Base-by-base conservation (phyloP, 2,329 filamentous ascomycete species). In the Alternaria brassicae region DNA sequence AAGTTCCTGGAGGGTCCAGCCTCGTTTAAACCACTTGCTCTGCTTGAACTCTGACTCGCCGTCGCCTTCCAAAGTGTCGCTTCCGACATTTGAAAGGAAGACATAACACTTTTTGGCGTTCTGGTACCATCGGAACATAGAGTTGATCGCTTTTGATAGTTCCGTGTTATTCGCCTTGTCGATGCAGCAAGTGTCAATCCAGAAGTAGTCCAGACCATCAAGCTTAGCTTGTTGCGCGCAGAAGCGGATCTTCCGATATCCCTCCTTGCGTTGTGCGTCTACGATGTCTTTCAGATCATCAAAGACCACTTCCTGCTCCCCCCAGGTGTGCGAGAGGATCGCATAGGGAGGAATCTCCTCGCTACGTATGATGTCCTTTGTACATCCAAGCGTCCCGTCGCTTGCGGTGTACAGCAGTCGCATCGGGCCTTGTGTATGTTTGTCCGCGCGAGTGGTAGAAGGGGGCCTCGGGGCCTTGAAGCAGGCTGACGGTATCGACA, bases 1-100 rank as follows among this genome's bases (percentile, higher is more conserved):
- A 15, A 68, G 63, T 9, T 69, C 65, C 8, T 68, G 66, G 0
- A 70, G 53, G 0, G 67, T 68, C 67, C 65, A 70, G 27, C 65
- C 65, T 59, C 62, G 50, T 0, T 39, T 65, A 13, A 68, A 68
- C 63, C 65, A 69, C 23, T 57, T 62, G 40, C 65, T 68, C 15
- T 12, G 5, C 6, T 2, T 27, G 9, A 69, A 67, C 0, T 56
- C 54, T 7, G 12, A 3, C 6, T 27, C 12, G 4, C 34, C 7
- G 2, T 37, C 15, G 0, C n/a, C 45, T 12, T 21, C n/a, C 0
- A n/a, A 23, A 23, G 36, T 4, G 2, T 30, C 32, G 2, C 15
- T 7, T 2, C 41, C 25, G 6, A 69, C 54, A 21, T 69, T 65
- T 7, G 67, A 44, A 8, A 69, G 53, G 15, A 39, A 68, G n/a